Evolutionary conservation across 1,284 basidiomycete genomes (phyloP), one percentile per base, ranked within the genome.

Genomic region (Gymnopus androsaceus): DNA sequence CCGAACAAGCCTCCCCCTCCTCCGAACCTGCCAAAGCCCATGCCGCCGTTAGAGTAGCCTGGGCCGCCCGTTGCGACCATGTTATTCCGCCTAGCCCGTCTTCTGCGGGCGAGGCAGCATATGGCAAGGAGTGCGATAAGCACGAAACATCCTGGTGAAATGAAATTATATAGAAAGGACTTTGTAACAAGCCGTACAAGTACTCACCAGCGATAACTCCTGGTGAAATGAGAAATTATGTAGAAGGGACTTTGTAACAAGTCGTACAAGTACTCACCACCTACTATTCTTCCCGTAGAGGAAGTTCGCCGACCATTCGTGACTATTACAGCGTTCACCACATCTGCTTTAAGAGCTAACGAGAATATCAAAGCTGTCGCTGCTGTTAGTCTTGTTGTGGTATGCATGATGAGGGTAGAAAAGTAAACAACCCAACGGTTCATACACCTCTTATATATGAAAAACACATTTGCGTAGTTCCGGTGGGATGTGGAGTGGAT

Each of bases 191-290:
- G 15, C 17, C 7, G 19, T 23, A 17, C 25, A 28, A 9, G 8
- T 27, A 42, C 57, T 30, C 30, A 55, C 57, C 57, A 15, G 56
- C 57, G 9, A 59, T 54, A 21, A 59, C 33, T 2, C 57, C 54
- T 53, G 30, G 21, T 28, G 44, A 19, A 2, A 27, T 8, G 5
- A 44, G n/a, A n/a, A n/a, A n/a, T 11, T 14, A 8, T n/a, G 11
- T 21, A 15, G 8, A 8, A n/a, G 1, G 17, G 21, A 27, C 9
- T 4, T 19, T 50, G 1, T 5, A 30, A 36, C 25, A 27, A 17
- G 15, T n/a, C 7, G 19, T 23, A 17, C 25, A 28, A 9, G 8
- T 27, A 42, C 57, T 30, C 30, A 55, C 57, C 57, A 34, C 49
- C 57, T 11, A 59, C 44, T 33, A 59, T 37, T 30, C 54, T 38